These are phyloP conservation scores for Hibiscus mutabilis DNA, from an alignment of 345 rosid species.

Conservation along the genomic window DNA sequence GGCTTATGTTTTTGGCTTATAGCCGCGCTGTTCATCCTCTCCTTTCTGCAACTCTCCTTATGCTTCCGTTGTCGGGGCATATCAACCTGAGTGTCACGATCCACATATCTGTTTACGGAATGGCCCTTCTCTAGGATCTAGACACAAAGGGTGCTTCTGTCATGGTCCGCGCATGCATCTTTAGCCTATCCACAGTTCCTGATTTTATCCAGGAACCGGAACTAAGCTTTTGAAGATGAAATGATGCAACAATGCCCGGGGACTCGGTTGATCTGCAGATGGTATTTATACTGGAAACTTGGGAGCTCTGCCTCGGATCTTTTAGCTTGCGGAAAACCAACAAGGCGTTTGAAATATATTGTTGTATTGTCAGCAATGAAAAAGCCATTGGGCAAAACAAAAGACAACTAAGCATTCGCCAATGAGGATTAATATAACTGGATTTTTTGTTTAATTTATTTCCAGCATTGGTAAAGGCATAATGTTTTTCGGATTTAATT, in stretches of 20 bases:
- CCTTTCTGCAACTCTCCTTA: slow-evolving; percentile 1
- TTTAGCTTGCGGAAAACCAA: background rate
- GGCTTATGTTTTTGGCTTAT: background rate
- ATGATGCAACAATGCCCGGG: background rate
- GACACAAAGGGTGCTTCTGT: background rate
- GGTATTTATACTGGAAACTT: background rate
- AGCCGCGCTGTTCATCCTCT: background rate
- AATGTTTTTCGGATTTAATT: background rate
- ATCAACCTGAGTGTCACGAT: background rate
- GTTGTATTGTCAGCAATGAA: background rate
- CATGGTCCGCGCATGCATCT: background rate
- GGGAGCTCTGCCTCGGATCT: background rate
- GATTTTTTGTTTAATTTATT: no score
- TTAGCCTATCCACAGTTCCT: background rate
- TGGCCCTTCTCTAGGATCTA: background rate
- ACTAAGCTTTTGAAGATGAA: background rate
- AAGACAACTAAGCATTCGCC: background rate
- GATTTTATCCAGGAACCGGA: background rate
- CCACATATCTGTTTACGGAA: background rate
- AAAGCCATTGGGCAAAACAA: background rate
- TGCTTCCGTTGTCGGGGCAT: slow-evolving; percentile 16
- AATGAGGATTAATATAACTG: no score
- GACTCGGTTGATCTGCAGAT: background rate
- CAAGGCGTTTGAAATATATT: background rate
- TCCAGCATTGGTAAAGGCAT: background rate